Conservation (phyloP, 225 moss, liverwort and hornwort genomes). For the Pleurozium schreberi region DNA sequence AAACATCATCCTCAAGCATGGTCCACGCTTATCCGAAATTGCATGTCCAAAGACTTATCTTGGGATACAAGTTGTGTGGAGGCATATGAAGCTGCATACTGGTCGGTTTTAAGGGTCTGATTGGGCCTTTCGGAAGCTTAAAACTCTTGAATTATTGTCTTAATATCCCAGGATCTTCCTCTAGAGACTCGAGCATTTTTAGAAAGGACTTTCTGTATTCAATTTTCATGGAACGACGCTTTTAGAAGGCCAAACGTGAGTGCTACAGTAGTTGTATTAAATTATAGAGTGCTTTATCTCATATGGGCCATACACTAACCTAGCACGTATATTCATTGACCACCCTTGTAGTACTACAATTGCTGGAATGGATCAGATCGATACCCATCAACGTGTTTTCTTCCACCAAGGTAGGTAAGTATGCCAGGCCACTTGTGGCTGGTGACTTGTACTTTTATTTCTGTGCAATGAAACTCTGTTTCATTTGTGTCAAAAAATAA, state of each 20-base stretch:
- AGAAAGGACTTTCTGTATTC: neutral
- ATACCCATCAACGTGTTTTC: neutral
- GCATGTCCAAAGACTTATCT: slow-evolving; percentile 35
- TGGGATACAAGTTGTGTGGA: slow-evolving; percentile 57
- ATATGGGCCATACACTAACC: neutral
- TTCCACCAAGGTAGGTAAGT: neutral
- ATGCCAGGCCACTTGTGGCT: too few species aligned
- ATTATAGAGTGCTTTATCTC: neutral
- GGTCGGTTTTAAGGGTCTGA: slow-evolving; percentile 17
- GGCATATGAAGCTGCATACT: slow-evolving; percentile 47
- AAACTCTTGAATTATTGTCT: neutral
- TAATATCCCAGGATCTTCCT: neutral
- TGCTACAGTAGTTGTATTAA: neutral
- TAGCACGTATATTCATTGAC: neutral
- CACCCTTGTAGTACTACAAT: neutral
- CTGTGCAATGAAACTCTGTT: too few species aligned
- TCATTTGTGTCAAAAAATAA: too few species aligned
- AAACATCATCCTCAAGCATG: slow-evolving; percentile 30
- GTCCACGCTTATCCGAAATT: slow-evolving; percentile 35
- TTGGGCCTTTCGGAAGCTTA: neutral
- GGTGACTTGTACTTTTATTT: too few species aligned
- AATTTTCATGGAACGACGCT: neutral
- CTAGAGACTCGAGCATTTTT: neutral
- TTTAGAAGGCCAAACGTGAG: neutral
- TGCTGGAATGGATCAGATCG: neutral